Base-by-base conservation (phyloP, 768 basidiomycete species). In the Serendipita vermifera region DNA sequence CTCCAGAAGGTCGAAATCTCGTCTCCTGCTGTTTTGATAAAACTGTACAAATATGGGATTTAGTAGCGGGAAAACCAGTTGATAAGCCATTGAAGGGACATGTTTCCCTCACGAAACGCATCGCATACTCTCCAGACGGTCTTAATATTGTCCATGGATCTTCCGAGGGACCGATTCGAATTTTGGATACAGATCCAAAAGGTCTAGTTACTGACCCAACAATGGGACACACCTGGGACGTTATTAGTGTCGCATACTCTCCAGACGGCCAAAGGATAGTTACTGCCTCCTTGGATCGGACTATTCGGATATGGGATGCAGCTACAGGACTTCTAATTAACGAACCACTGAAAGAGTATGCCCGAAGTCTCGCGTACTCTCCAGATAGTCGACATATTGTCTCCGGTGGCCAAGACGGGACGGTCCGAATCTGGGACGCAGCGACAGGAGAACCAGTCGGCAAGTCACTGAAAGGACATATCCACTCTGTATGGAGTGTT, bases 371-470 rank as follows among this genome's bases (percentile, higher is more conserved):
- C 9, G 48, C 40, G 5, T 57, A 62, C 26, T 66, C 66, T 7
- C 27, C 54, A 0, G 69, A 68, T n/a, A 67, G 68, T 6, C 58
- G 15, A 31, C 59, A 57, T 33, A 60, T 70, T 40, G 59, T 65
- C 4, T 69, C 68, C 0, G 69, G 69, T 0, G 63, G 66, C 3
- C 5, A 62, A 4, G 68, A 69, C 57, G 60, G 57, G 41, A 68
- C 31, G 5, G 66, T 69, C 27, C 65, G 64, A 24, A 33, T 69
- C 33, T 68, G 69, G 69, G 64, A 63, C 32, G 59, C 62, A 3
- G 35, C 64, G n/a, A 62, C 32, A 6, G 65, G 62, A 40, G 39
- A 61, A 0, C 61, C 60, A 55, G 46, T 57, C 14, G 59, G 60
- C 38, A 61, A 62, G 14, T 67, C 68, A 54, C 29, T 68, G 1